A percentile compares a stretch with the other conserved stretches of the same genome.
Conservation (phyloP, 441 rosid genomes). For the Mallotus repandus region DNA sequence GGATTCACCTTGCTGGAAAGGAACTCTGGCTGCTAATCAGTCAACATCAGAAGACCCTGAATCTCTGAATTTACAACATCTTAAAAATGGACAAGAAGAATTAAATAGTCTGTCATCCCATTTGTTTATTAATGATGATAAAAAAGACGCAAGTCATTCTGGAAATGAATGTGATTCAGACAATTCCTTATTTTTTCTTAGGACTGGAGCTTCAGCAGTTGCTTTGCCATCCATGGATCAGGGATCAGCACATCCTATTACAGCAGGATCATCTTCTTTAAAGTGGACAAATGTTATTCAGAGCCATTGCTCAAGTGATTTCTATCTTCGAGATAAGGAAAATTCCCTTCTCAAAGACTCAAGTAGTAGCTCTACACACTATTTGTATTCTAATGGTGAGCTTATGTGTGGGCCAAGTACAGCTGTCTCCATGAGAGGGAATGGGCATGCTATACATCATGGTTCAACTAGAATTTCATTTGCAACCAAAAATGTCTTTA, state of each 20-base stretch:
- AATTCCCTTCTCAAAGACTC: background rate
- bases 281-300: background rate
- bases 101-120: background rate
- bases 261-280: slow-evolving; percentile 14
- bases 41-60: slow-evolving; percentile 22
- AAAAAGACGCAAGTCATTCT: background rate
- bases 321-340: slow-evolving; percentile 4
- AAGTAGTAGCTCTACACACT: background rate
- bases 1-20: slow-evolving; percentile 64
- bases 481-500: slow-evolving; percentile 21
- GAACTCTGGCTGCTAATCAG: slow-evolving; percentile 28
- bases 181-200: background rate
- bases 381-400: too few relatives aligned
- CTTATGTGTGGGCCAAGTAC: too few relatives aligned
- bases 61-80: background rate
- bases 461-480: slow-evolving; percentile 5
- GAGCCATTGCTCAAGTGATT: background rate
- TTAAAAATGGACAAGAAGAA: background rate
- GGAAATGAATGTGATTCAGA: slow-evolving; percentile 5
- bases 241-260: background rate
- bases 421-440: background rate
- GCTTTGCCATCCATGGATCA: background rate
- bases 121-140: background rate
- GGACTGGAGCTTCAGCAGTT: background rate
- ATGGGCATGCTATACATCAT: background rate